Percentiles rank a stretch among this genome's conserved stretches.
Evolutionary conservation across 805 yeast genomes (phyloP).

Genomic region (Myxozyma udenii): DNA sequence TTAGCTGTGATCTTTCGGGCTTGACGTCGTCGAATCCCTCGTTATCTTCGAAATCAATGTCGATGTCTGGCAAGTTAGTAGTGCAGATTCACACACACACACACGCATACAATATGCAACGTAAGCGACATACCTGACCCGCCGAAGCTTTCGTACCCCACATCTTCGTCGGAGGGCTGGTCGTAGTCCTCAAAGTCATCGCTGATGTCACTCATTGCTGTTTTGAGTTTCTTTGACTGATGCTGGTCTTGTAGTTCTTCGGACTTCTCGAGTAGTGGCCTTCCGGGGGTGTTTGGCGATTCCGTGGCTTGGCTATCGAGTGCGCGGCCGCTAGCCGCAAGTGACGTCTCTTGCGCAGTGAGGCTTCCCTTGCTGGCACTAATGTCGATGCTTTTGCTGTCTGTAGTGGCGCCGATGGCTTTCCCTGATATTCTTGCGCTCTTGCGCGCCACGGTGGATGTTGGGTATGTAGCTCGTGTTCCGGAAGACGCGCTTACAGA

Average conservation of each 20-base stretch:
- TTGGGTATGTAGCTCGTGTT: too few relatives aligned
- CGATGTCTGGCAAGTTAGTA: slow-evolving; percentile 2
- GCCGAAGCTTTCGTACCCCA: slow-evolving; percentile 25
- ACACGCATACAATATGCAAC: neutral
- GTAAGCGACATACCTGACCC: slow-evolving; percentile 18
- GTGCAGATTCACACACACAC: neutral
- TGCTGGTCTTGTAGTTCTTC: neutral
- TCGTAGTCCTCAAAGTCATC: slow-evolving; percentile 26
- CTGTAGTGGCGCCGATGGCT: too few relatives aligned
- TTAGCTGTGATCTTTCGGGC: slow-evolving; percentile 29
- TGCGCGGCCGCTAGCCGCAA: too few relatives aligned
- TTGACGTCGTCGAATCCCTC: slow-evolving; percentile 29
- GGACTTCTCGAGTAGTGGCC: too few relatives aligned
- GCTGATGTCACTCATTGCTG: slow-evolving; percentile 20
- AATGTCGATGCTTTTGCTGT: too few relatives aligned
- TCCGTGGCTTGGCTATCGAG: too few relatives aligned
- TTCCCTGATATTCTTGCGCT: too few relatives aligned
- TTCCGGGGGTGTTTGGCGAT: too few relatives aligned
- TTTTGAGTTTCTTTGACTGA: neutral
- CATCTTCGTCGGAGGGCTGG: slow-evolving; percentile 25
- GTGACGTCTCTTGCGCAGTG: too few relatives aligned
- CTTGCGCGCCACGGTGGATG: too few relatives aligned
- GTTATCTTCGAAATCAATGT: slow-evolving; percentile 24
- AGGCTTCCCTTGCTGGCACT: too few relatives aligned
- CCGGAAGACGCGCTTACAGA: too few relatives aligned